Evolutionary conservation across 192 early-diverging fungal species (phyloP).

Genomic region (Entomortierella chlamydospora): DNA sequence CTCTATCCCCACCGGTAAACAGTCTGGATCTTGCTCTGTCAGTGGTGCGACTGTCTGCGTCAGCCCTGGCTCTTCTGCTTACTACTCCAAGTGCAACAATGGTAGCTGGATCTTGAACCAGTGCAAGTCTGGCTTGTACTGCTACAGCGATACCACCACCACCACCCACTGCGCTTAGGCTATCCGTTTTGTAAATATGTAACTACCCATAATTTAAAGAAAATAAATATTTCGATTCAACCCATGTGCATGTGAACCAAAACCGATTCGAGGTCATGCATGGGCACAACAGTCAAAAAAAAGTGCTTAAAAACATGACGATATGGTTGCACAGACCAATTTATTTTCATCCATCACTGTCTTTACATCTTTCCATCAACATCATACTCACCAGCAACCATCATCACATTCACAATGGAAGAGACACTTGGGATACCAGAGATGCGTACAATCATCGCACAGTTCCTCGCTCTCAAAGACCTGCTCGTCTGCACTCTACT

Average conservation of each 20-base stretch:
- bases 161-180: constrained; percentile 39
- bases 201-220: too few species aligned
- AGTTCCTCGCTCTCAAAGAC: not conserved
- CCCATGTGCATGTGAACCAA: too few species aligned
- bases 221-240: too few species aligned
- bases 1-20: constrained; percentile 28
- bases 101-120: constrained; percentile 45
- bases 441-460: not conserved
- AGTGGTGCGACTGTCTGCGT: constrained; percentile 36
- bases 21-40: constrained; percentile 22
- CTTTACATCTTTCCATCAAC: too few species aligned
- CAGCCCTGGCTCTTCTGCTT: constrained; percentile 15
- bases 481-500: not conserved
- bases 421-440: not conserved
- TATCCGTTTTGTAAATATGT: too few species aligned
- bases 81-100: constrained; percentile 46
- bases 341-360: too few species aligned
- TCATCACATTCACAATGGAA: not conserved
- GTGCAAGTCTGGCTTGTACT: constrained; percentile 40
- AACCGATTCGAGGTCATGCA: too few species aligned
- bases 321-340: too few species aligned
- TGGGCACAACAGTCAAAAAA: too few species aligned
- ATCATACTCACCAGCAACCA: too few species aligned
- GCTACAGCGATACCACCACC: constrained; percentile 33
- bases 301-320: too few species aligned